Conservation (phyloP, 441 rosid species). For the Pelargonium citronellum region DNA sequence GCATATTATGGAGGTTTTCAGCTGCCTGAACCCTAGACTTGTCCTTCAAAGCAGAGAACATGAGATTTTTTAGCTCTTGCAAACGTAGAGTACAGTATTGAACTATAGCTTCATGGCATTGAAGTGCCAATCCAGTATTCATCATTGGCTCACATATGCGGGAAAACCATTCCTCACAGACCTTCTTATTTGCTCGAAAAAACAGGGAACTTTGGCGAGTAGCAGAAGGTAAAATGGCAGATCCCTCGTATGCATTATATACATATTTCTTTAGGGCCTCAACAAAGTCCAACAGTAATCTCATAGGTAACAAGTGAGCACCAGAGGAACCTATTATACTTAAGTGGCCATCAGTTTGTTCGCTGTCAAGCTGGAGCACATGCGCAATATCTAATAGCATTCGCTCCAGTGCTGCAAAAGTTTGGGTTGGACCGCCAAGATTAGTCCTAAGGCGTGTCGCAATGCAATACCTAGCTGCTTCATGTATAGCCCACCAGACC, state of each 20-base stretch:
- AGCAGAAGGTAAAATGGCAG: conserved; percentile 71
- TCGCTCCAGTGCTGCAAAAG: conserved; percentile 97
- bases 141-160: conserved; percentile 98
- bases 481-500: conserved; percentile 99
- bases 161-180: conserved; percentile 99
- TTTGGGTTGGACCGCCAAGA: conserved; percentile 98
- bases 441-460: conserved; percentile 84
- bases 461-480: conserved; percentile 92
- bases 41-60: conserved; percentile 58
- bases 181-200: conserved; percentile 93
- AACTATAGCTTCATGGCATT: conserved; percentile 84
- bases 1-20: conserved; percentile 51
- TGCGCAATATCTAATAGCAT: conserved; percentile 92
- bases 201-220: conserved; percentile 75
- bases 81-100: conserved; percentile 78
- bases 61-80: conserved; percentile 65
- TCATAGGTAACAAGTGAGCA: conserved; percentile 93
- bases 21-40: conserved; percentile 52
- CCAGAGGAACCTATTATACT: conserved; percentile 82
- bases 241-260: conserved; percentile 93
- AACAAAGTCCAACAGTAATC: conserved; percentile 88
- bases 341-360: conserved; percentile 75
- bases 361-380: conserved; percentile 73
- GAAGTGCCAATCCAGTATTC: conserved; percentile 94
- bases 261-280: conserved; percentile 93